Evolutionary conservation across 2,329 filamentous ascomycete genomes (phyloP).

Genomic region (Botrytis paeoniae): DNA sequence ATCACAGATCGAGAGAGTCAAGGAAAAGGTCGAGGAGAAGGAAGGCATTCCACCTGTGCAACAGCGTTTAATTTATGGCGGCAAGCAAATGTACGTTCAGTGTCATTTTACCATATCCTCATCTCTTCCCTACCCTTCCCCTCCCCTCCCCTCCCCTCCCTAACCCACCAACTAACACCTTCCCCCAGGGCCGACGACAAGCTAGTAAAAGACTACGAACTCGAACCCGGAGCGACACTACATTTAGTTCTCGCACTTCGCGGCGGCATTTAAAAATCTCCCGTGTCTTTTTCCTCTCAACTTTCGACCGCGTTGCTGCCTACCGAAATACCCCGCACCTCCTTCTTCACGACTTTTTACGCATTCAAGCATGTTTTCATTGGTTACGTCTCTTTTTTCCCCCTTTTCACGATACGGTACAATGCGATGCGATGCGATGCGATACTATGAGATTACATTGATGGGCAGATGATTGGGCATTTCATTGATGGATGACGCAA

Average conservation of each 20-base stretch:
- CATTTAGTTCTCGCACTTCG: constrained; percentile 93
- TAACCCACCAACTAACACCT: neutral
- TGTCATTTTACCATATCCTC: neutral
- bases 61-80: constrained; percentile 92
- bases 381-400: constrained; percentile 1
- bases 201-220: constrained; percentile 82
- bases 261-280: constrained; percentile 53
- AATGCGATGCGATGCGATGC: neutral
- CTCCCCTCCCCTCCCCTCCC: neutral
- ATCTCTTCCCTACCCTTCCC: neutral
- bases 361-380: constrained; percentile 13
- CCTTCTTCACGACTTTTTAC: constrained; percentile 6
- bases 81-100: constrained; percentile 85
- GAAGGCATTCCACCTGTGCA: constrained; percentile 97
- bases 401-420: neutral
- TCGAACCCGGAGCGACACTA: constrained; percentile 88
- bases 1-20: constrained; percentile 82
- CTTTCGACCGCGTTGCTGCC: neutral
- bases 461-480: constrained; percentile 3
- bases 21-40: constrained; percentile 98
- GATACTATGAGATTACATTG: neutral
- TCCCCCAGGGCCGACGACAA: constrained; percentile 85
- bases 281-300: neutral
- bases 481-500: constrained; percentile 5
- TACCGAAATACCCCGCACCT: constrained; percentile 7